Evolutionary conservation across 176 grass and related monocot genomes (phyloP).

Genomic region (Triticum timopheevii): DNA sequence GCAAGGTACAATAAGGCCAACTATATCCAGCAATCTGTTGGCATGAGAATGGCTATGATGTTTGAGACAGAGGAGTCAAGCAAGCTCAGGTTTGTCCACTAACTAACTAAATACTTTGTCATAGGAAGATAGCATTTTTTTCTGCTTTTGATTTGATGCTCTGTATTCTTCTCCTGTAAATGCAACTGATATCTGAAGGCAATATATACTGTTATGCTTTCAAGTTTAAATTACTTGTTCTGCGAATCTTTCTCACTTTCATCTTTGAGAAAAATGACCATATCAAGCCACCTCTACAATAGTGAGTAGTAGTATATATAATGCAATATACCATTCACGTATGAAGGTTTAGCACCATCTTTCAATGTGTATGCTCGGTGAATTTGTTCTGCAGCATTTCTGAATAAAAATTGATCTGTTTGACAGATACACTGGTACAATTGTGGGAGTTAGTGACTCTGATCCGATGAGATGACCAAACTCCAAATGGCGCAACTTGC

Average conservation of each 20-base stretch:
- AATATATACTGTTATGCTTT: not conserved
- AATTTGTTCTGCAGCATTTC: too few relatives aligned
- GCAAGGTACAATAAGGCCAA: conserved; percentile 74
- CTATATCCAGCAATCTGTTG: conserved; percentile 77
- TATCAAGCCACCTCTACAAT: not conserved
- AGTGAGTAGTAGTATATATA: not conserved
- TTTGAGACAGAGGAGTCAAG: conserved; percentile 97
- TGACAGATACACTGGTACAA: too few relatives aligned
- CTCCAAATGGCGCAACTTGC: too few relatives aligned
- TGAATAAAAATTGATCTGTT: too few relatives aligned
- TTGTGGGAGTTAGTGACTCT: too few relatives aligned
- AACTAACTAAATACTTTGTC: not conserved
- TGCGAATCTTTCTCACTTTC: not conserved
- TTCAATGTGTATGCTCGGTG: too few relatives aligned
- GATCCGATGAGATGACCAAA: too few relatives aligned
- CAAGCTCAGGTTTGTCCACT: conserved; percentile 72
- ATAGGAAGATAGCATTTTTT: not conserved
- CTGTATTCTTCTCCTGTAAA: not conserved
- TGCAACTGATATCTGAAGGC: not conserved
- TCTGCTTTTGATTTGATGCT: not conserved
- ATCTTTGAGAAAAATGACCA: not conserved
- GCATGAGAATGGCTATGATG: conserved; percentile 95
- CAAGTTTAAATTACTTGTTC: not conserved
- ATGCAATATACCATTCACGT: too few relatives aligned
- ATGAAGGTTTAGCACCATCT: too few relatives aligned